These are phyloP conservation scores for Xerocomellus dryophilus DNA, from an alignment of 768 basidiomycete genomes.

Conservation along the genomic window DNA sequence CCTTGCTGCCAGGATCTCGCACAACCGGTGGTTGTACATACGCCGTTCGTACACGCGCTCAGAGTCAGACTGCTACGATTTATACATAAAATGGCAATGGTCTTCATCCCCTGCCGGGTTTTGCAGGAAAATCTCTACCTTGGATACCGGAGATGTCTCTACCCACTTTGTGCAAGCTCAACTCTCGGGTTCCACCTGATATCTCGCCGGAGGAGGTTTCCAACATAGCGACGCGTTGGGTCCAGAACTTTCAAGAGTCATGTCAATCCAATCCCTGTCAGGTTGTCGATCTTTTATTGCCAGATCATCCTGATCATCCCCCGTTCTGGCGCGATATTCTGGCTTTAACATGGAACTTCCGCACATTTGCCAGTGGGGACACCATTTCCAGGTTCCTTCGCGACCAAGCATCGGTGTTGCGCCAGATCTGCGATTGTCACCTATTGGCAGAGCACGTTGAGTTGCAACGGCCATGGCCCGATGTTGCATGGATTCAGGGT, in stretches of 20 bases:
- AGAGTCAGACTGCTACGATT: neutral
- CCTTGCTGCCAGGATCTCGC: too few species aligned
- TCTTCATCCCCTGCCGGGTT: neutral
- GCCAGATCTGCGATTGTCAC: conserved; percentile 1
- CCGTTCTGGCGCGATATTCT: conserved; percentile 4
- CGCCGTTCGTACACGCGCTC: neutral
- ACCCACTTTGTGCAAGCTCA: neutral
- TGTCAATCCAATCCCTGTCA: neutral
- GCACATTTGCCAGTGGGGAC: conserved; percentile 39
- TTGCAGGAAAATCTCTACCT: neutral
- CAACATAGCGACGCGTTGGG: neutral
- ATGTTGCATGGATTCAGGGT: conserved; percentile 45
- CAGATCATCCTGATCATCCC: neutral
- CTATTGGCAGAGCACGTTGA: neutral
- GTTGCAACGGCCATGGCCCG: conserved; percentile 41
- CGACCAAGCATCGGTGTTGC: conserved; percentile 25
- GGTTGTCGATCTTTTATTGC: neutral
- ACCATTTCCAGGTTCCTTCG: conserved; percentile 36
- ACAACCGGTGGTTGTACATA: neutral
- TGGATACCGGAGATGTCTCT: neutral
- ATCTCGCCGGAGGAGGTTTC: neutral
- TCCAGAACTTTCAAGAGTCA: neutral
- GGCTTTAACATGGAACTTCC: conserved; percentile 51
- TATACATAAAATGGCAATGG: neutral
- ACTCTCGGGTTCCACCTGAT: neutral